A percentile compares a stretch with the other conserved stretches of the same genome.
phyloP scores from a whole-genome alignment of 345 rosid genomes.

The Eucalyptus pauciflora region DNA sequence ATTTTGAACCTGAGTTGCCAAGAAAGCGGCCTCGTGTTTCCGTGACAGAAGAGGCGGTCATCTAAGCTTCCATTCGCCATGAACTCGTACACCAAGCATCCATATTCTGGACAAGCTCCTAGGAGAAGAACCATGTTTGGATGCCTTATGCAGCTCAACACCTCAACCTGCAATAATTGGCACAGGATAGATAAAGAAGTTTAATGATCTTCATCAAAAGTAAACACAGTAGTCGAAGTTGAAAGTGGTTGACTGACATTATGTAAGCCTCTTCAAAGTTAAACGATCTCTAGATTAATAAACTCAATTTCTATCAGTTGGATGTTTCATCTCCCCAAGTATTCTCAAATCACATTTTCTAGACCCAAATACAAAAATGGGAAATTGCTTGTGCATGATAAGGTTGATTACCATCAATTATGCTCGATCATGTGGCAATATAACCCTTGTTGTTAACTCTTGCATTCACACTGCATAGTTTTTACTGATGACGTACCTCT shows the following conservation, averaged over 20 bases:
- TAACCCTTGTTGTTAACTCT: neutral
- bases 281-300: neutral
- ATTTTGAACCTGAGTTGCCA: constrained; percentile 5
- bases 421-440: neutral
- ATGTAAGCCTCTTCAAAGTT: neutral
- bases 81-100: constrained; percentile 7
- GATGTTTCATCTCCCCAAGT: neutral
- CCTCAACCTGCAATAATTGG: neutral
- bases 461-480: neutral
- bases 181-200: neutral
- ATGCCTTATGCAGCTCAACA: constrained; percentile 7
- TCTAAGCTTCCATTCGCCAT: constrained; percentile 6
- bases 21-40: neutral
- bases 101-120: constrained; percentile 10
- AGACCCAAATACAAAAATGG: neutral
- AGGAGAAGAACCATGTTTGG: constrained; percentile 13
- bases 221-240: neutral
- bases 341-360: neutral
- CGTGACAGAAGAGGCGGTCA: neutral
- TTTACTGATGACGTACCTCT: constrained; percentile 40
- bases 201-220: neutral
- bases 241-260: neutral
- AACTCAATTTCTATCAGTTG: neutral
- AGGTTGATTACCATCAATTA: neutral
- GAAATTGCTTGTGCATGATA: neutral